Conservation (phyloP, 2,329 filamentous ascomycete genomes). For the Botrytis fabae region DNA sequence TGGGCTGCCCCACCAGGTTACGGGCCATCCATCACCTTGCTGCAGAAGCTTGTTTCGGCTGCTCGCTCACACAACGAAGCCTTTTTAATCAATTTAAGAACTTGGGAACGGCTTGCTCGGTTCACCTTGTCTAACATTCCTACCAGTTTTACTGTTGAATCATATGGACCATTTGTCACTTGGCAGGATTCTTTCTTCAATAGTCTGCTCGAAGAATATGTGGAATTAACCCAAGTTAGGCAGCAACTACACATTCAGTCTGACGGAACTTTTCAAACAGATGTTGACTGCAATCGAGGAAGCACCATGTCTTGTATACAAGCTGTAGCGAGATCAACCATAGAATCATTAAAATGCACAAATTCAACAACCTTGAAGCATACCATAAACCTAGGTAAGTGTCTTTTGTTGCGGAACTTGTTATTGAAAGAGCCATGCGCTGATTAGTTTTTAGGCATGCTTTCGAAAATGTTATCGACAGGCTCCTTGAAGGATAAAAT, state of each 20-base stretch:
- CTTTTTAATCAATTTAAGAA: constrained; percentile 61
- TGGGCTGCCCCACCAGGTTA: constrained; percentile 60
- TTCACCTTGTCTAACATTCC: constrained; percentile 55
- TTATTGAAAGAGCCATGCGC: neutral
- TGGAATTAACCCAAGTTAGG: constrained; percentile 34
- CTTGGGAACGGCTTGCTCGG: constrained; percentile 62
- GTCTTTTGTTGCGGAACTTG: neutral
- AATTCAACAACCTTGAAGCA: constrained; percentile 29
- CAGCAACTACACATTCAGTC: constrained; percentile 28
- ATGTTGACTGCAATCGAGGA: constrained; percentile 28
- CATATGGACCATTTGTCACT: constrained; percentile 51
- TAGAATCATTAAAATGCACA: constrained; percentile 27
- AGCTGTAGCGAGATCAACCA: constrained; percentile 26
- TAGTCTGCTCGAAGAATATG: constrained; percentile 58
- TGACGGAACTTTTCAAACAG: constrained; percentile 21
- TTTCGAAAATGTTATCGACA: constrained; percentile 21
- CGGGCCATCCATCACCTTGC: constrained; percentile 53
- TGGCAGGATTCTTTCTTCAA: constrained; percentile 61
- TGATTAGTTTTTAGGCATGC: constrained; percentile 22
- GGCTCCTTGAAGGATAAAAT: constrained; percentile 18
- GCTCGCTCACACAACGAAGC: constrained; percentile 65
- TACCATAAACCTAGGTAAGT: constrained; percentile 34
- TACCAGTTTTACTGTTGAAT: constrained; percentile 38
- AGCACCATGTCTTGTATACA: constrained; percentile 30
- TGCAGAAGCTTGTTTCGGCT: constrained; percentile 60